Evolutionary conservation across 1,284 basidiomycete genomes (phyloP), one percentile per base, ranked within the genome.

Genomic region (Ustilago vetiveriae): DNA sequence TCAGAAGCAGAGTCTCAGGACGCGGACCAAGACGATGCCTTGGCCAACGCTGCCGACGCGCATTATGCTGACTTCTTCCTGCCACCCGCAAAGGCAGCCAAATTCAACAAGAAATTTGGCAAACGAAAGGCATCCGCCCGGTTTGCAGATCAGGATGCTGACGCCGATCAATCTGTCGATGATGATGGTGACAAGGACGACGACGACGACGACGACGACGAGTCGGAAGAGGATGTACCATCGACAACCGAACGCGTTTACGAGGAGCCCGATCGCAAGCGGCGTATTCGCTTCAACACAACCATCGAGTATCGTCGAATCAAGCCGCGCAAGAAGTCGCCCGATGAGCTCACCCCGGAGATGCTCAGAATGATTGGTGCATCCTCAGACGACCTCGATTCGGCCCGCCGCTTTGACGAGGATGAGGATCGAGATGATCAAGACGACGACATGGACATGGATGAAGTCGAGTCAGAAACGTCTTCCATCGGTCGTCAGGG

Each of bases 271-370:
- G 62, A 70, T 22, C 67, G 67, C 39, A 53, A 56, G 49, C 52
- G 67, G 19, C 24, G 23, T 29, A 70, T 94, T 8, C 88, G 90
- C 23, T 94, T 94, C 80, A 86, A 89, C 78, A 90, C 92, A 19
- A 86, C 89, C 76, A 92, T 94, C 26, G 85, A 88, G 46, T 89
- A 92, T 33, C 91, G 88, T 82, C 89, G 87, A 37, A 81, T 77
- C 55, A 74, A 74, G 57, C 45, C 63, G 14, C 55, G 59, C 33
- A 70, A 58, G 51, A 76, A 69, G 45, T 65, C 62, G 33, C 57
- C 53, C 10, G 59, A 56, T 51, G 63, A 47, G 26, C 59, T 71
- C 21, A 64, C 64, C 13, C 55, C 60, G 11, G 68, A 74, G 22
- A 42, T 74, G 47, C 40, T 75, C 26, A 43, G 44, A 32, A 54